These are phyloP conservation scores for Oryza brachyantha DNA, from an alignment of 176 grass and related monocot genomes.

Conservation along the genomic window DNA sequence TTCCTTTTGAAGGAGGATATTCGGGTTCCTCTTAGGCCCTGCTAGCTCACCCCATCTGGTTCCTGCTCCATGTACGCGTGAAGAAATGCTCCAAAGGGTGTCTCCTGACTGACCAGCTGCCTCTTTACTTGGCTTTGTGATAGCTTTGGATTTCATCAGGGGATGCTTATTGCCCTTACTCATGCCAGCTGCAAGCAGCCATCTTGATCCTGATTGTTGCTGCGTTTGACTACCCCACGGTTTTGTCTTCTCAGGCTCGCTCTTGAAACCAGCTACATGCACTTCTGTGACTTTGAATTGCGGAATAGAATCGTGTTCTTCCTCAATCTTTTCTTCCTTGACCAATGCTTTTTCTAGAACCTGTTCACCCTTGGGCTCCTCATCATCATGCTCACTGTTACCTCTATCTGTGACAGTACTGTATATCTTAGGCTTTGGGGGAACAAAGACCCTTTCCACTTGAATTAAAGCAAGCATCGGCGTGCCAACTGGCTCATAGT, in stretches of 20 bases:
- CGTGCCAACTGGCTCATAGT: slow-evolving; percentile 86
- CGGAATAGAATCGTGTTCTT: slow-evolving; percentile 51
- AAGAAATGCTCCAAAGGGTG: slow-evolving; percentile 95
- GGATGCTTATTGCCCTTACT: slow-evolving; percentile 86
- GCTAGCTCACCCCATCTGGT: slow-evolving; percentile 52
- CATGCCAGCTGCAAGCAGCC: slow-evolving; percentile 95
- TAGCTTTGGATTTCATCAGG: slow-evolving; percentile 76
- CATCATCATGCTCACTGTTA: slow-evolving; percentile 57
- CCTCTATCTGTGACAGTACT: slow-evolving; percentile 55
- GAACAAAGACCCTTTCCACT: slow-evolving; percentile 92
- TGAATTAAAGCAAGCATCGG: slow-evolving; percentile 97
- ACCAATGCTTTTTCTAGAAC: slow-evolving; percentile 46
- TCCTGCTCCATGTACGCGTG: slow-evolving; percentile 63
- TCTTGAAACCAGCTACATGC: slow-evolving; percentile 90
- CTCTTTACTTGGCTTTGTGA: slow-evolving; percentile 38
- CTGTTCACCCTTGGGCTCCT: slow-evolving; percentile 52
- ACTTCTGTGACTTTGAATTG: slow-evolving; percentile 95
- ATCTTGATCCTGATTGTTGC: slow-evolving; percentile 89
- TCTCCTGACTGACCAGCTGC: slow-evolving; percentile 52
- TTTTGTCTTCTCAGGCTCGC: slow-evolving; percentile 66
- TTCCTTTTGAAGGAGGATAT: slow-evolving; percentile 75
- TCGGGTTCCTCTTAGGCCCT: slow-evolving; percentile 67
- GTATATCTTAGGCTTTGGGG: slow-evolving; percentile 91
- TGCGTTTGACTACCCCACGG: slow-evolving; percentile 79
- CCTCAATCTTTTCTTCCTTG: slow-evolving; percentile 44